These are phyloP conservation scores for Pugionium cornutum DNA, from an alignment of 345 rosid genomes.

Conservation along the genomic window DNA sequence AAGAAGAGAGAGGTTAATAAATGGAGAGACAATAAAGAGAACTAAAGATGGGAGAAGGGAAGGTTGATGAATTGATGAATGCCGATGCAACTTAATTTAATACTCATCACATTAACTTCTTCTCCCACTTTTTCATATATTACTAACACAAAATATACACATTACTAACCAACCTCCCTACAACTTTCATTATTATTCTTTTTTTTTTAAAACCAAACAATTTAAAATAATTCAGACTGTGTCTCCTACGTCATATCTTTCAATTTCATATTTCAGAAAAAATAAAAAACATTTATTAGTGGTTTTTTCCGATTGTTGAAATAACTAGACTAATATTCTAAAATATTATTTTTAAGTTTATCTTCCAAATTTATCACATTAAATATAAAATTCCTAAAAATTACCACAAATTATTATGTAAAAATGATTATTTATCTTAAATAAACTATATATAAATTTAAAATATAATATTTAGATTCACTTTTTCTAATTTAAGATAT, in stretches of 20 bases:
- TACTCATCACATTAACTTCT: slow-evolving; percentile 38
- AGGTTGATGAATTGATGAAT: slow-evolving; percentile 42
- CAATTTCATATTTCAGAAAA: too few relatives aligned
- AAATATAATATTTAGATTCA: too few relatives aligned
- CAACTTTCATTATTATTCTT: slow-evolving; percentile 9
- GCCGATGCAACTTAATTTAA: slow-evolving; percentile 40
- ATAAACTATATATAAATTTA: too few relatives aligned
- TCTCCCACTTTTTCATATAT: slow-evolving; percentile 39
- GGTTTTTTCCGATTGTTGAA: too few relatives aligned
- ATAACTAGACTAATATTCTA: too few relatives aligned
- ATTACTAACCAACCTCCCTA: slow-evolving; percentile 36
- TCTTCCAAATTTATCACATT: too few relatives aligned
- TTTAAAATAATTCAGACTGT: background rate
- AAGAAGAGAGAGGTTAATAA: slow-evolving; percentile 28
- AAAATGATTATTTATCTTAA: too few relatives aligned
- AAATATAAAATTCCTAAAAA: too few relatives aligned
- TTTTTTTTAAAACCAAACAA: background rate
- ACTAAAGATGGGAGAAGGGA: slow-evolving; percentile 37
- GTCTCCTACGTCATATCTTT: background rate
- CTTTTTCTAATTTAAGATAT: too few relatives aligned
- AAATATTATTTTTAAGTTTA: too few relatives aligned
- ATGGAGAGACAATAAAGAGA: slow-evolving; percentile 42
- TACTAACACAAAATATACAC: slow-evolving; percentile 26
- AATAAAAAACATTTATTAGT: too few relatives aligned
- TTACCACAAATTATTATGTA: too few relatives aligned